Evolutionary conservation across 208 protist species (phyloP), one percentile per base, ranked within the genome.

Genomic region (Vickermania spadyakhi): DNA sequence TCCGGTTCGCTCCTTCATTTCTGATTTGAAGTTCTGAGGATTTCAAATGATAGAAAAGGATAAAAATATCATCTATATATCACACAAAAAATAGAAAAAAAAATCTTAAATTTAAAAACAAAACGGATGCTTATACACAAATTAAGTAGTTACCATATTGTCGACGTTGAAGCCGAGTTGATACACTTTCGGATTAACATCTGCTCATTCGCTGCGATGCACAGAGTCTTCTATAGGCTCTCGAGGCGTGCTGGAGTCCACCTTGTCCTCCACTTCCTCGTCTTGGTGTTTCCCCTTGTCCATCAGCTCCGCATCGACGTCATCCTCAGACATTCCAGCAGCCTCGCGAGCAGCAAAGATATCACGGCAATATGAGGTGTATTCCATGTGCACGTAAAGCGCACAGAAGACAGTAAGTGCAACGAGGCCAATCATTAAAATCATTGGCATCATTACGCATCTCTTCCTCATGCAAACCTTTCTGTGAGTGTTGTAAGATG

Each of bases 361-460:
- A 13, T 45, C 56, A 26, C 21, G 51, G 26, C 55, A 72, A 30
- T 66, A 62, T 22, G 36, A n/a, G 18, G 11, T 42, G 54, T 72
- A 72, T 13, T 2, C 18, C 21, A 45, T 3, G 45, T 63, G 51
- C 2, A 55, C 14, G 45, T 68, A 68, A 2, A 36, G 7, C 27
- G 7, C 62, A 14, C 61, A 14, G 14, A 62, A 21, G 2, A 72
- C 14, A 13, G 31, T 57, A 1, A 31, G 56, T 3, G 66, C 28
- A 41, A 53, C 55, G 5, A 72, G 42, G 26, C 53, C 50, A 22
- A 72, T 36, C 61, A 72, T 52, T 0, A 62, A 14, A 2, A 66
- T 18, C 55, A 72, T 23, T 2, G 67, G 67, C 67, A 72, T 68
- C 30, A 72, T 14, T 2, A 72, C 67, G 56, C 67, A 72, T 2